Conservation (phyloP, 2,329 filamentous ascomycete species). For the Pestalotiopsis fici region DNA sequence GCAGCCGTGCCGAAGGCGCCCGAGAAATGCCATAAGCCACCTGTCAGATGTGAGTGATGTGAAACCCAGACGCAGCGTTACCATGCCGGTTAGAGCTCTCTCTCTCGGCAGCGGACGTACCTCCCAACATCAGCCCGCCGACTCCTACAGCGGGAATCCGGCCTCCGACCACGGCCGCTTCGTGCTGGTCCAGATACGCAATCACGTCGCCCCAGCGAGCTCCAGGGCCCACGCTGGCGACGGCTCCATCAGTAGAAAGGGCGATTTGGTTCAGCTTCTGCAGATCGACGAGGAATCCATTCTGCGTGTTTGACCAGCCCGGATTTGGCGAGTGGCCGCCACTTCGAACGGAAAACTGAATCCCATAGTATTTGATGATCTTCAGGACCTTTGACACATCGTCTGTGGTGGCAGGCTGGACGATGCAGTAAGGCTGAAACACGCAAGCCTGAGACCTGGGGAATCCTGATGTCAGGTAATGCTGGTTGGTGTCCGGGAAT, state of each 20-base stretch:
- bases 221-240: slow-evolving; percentile 7
- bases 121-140: slow-evolving; percentile 7
- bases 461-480: background rate
- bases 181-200: slow-evolving; percentile 4
- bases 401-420: slow-evolving; percentile 4
- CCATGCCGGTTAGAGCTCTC: too few relatives aligned
- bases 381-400: slow-evolving; percentile 12
- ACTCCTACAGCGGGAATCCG: slow-evolving; percentile 11
- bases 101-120: too few relatives aligned
- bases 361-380: slow-evolving; percentile 13
- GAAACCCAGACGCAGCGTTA: slow-evolving; percentile 2
- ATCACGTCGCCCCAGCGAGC: slow-evolving; percentile 10
- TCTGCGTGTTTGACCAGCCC: slow-evolving; percentile 13
- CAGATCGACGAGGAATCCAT: slow-evolving; percentile 12
- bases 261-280: slow-evolving; percentile 12
- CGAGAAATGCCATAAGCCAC: slow-evolving; percentile 11
- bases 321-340: slow-evolving; percentile 20
- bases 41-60: slow-evolving; percentile 1
- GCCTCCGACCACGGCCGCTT: slow-evolving; percentile 9
- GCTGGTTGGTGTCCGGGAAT: background rate
- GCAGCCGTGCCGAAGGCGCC: background rate
- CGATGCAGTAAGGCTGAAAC: slow-evolving; percentile 15
- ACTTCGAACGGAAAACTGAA: slow-evolving; percentile 17
- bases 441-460: slow-evolving; percentile 16
- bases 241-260: slow-evolving; percentile 21